Conservation (phyloP, 2,329 filamentous ascomycete species). For the Fusarium odoratissimum region DNA sequence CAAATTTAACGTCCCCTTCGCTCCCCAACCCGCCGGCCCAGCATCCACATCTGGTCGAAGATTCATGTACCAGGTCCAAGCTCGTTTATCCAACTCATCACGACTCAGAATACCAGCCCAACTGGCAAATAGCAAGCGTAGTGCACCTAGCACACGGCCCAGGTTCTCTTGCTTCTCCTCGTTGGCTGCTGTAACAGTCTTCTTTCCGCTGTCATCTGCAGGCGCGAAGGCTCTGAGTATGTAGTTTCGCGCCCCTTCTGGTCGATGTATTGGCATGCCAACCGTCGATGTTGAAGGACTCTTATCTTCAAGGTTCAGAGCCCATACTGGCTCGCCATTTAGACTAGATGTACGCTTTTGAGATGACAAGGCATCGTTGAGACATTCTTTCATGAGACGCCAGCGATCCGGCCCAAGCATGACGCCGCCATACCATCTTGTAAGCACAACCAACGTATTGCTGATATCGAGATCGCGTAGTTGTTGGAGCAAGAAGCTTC, state of each 20-base stretch:
- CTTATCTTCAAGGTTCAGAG: constrained; percentile 66
- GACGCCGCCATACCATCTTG: constrained; percentile 71
- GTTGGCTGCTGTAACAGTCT: constrained; percentile 61
- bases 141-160: constrained; percentile 73
- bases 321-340: constrained; percentile 69
- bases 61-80: constrained; percentile 85
- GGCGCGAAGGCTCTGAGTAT: constrained; percentile 70
- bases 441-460: constrained; percentile 68
- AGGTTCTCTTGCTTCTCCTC: constrained; percentile 77
- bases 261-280: constrained; percentile 78
- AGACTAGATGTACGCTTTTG: constrained; percentile 54
- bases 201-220: constrained; percentile 39
- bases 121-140: constrained; percentile 78
- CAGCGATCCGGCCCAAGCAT: constrained; percentile 72
- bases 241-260: constrained; percentile 74
- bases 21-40: constrained; percentile 84
- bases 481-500: constrained; percentile 65
- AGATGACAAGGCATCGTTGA: constrained; percentile 65
- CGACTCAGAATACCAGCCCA: constrained; percentile 74
- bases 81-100: constrained; percentile 77
- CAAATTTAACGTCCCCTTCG: constrained; percentile 77
- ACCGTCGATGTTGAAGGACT: constrained; percentile 53
- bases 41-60: constrained; percentile 80
- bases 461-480: constrained; percentile 63
- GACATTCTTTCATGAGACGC: constrained; percentile 69